Base-by-base conservation (phyloP, 2,329 filamentous ascomycete genomes). In the Lasiodiplodia sp. region DNA sequence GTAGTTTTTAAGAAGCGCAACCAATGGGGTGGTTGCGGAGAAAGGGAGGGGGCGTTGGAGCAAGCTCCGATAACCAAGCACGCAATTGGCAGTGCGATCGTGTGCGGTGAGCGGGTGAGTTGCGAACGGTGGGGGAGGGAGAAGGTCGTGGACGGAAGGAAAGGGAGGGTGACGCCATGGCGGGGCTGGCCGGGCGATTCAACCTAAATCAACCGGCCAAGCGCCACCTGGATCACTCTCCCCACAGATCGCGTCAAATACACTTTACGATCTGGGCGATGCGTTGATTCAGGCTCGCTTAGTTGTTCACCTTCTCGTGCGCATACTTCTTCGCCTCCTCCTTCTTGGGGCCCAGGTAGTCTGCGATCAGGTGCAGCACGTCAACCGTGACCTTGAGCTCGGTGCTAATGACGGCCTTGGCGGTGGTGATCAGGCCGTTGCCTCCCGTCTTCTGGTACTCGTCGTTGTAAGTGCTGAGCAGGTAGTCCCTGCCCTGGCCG, bases 381-480 rank as follows among this genome's bases (percentile, higher is more conserved):
- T 81, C 79, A 44, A 74, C 71, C 11, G 75, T 72, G 51, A 81
- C 74, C 74, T 78, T 80, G 49, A 81, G 67, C 76, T 81, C 79
- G 12, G 79, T 80, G 72, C 76, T 78, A 37, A 81, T 71, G 7
- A 78, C 65, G 2, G 78, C 78, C 71, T 78, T 79, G 21, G 75
- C 78, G 11, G 72, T 75, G 73, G 77, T 79, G 49, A 80, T 72
- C 14, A 79, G 55, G 12, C 78, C 78, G 21, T 78, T 74, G 21
- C 78, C 77, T 40, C 72, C 71, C 16, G 78, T 80, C 76, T 80
- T 80, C 68, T 72, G 74, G 73, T 81, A 79, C 74, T 81, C 78
- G 57, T 80, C 76, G 37, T 78, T 71, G 74, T 76, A 81, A 7
- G 79, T 80, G 38, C 71, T 71, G 47, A 78, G 69, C 2, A 81